Base-by-base conservation (phyloP, 2,329 filamentous ascomycete genomes). In the Neophaeococcomyces aloes region DNA sequence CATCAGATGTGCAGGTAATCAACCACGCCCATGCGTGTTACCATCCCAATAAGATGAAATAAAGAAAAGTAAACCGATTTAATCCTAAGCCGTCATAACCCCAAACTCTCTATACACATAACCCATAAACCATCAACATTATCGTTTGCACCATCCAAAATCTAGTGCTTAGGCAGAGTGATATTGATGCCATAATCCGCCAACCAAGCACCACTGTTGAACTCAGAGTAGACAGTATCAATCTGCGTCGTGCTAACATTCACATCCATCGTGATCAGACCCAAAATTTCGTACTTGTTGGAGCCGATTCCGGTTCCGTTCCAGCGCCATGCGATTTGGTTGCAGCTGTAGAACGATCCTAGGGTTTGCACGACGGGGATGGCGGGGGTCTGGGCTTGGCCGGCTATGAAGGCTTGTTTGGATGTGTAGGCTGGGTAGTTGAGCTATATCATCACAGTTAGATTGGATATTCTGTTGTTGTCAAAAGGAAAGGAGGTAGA, bases 301-400 rank as follows among this genome's bases (percentile, higher is more conserved):
- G 25, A 44, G 11, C 47, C 45, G 19, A 49, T 47, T 13, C 38
- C 33, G 10, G 41, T 37, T 13, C 40, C 50, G 38, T 38, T 50
- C 51, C 51, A 53, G 30, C 49, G 44, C 51, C 51, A 53, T 17
- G 49, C 45, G 31, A 53, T 48, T 35, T 49, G 41, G 41, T 52
- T 38, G 36, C 47, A 52, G 32, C 18, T 48, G 45, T 50, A 35
- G 37, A 50, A 52, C 2, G 32, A 42, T 7, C 21, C 44, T 7
- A 52, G 47, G 7, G 49, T 53, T 27, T 38, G 13, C 13, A 52
- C 29, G 10, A 13, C 33, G 10, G 49, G 47, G 7, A 48, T 45
- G 7, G 51, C 31, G 3, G 51, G 51, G 3, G 45, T 49, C 15
- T 37, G 15, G 10, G 38, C 36, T 23, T 48, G 47, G 7, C 41